Evolutionary conservation across 768 basidiomycete species (phyloP), one percentile per base, ranked within the genome.

Genomic region (Lactarius evosmus): DNA sequence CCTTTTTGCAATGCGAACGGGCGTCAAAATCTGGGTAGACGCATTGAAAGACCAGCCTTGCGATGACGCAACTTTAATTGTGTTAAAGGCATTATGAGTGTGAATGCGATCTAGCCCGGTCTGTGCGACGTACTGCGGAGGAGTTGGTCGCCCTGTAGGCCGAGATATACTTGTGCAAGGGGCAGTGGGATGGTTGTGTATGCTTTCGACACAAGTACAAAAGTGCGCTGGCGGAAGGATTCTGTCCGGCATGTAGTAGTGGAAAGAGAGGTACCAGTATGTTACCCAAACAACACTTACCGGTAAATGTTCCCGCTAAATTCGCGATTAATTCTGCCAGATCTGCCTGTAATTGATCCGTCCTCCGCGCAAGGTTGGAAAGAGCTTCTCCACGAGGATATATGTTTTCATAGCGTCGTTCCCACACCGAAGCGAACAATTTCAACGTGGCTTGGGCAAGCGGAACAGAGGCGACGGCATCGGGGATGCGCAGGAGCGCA

Each of bases 121-220:
- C 58, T 36, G n/a, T n/a, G 34, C 5, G 12, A 60, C 74, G 22
- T 67, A 78, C 79, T 67, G 36, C 71, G 51, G 32, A 77, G 59
- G 2, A 79, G 65, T 50, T 73, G 68, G 14, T 79, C 75, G 1
- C 58, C 41, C 6, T 72, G 58, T 19, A 84, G 73, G 27, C 85
- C 85, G 46, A 90, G 77, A 70, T 88, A 89, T 30, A 66, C 73
- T 67, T 83, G 79, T 14, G 83, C 85, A 4, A 85, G 76, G 2
- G 79, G 60, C 12, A 85, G 64, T 14, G 83, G 80, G 27, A 91
- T 74, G 1, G 85, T 84, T 3, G 82, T 80, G 73, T 88, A 90
- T n/a, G 86, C 86, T 68, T 78, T 82, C 9, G 84, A 80, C 25
- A 90, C 69, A 9, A 90, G 76, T 1, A 69, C 68, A 65, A 87